Evolutionary conservation across 768 basidiomycete species (phyloP).

Genomic region (Kwoniella heveanensis): DNA sequence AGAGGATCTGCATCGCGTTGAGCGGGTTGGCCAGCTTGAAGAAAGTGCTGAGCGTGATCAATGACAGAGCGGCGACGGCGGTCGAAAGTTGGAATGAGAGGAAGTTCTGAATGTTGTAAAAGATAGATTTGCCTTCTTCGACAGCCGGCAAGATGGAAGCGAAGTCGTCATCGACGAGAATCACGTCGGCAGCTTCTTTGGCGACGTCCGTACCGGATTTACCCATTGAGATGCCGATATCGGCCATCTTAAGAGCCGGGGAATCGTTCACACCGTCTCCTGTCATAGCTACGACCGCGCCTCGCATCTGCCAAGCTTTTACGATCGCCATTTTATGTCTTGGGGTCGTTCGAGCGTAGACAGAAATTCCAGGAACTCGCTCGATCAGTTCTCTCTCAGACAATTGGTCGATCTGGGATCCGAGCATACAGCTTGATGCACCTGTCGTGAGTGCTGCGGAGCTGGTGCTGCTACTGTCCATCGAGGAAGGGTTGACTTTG

Average conservation of each 20-base stretch:
- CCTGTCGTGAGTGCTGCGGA: slow-evolving; percentile 12
- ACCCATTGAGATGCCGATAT: slow-evolving; percentile 97
- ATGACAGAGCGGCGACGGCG: slow-evolving; percentile 90
- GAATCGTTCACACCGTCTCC: slow-evolving; percentile 98
- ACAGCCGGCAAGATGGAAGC: slow-evolving; percentile 90
- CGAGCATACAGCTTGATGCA: slow-evolving; percentile 65
- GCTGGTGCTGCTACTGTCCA: slow-evolving; percentile 15
- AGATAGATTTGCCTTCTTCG: slow-evolving; percentile 96
- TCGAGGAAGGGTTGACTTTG: slow-evolving; percentile 61
- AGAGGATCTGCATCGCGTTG: slow-evolving; percentile 98
- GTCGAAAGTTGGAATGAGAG: slow-evolving; percentile 95
- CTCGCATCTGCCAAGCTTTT: slow-evolving; percentile 85
- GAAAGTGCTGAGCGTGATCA: slow-evolving; percentile 91
- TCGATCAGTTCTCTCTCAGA: slow-evolving; percentile 78
- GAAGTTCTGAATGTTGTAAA: slow-evolving; percentile 99
- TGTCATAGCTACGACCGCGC: slow-evolving; percentile 93
- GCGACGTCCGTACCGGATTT: slow-evolving; percentile 98
- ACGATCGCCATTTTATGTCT: slow-evolving; percentile 98
- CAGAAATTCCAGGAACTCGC: slow-evolving; percentile 74
- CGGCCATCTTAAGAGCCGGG: slow-evolving; percentile 94
- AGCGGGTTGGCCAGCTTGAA: slow-evolving; percentile 87
- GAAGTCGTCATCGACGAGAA: slow-evolving; percentile 96
- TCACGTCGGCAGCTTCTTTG: slow-evolving; percentile 96
- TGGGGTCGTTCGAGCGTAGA: slow-evolving; percentile 94
- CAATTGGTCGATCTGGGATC: slow-evolving; percentile 82